Evolutionary conservation across 2,329 filamentous ascomycete genomes (phyloP).

Genomic region (Diplocarpon mali): DNA sequence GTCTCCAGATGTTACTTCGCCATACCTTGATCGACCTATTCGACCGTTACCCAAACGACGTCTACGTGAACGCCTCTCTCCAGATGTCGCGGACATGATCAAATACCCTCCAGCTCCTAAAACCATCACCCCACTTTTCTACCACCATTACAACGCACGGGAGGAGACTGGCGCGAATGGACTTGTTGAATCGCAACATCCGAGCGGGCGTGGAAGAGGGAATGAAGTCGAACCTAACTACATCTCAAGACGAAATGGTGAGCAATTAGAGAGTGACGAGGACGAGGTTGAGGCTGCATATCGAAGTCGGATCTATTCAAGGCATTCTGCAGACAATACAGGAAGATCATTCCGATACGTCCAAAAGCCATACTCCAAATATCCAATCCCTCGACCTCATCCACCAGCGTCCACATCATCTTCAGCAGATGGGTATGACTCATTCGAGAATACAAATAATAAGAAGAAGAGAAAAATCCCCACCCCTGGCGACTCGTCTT

Average conservation of each 20-base stretch:
- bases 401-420: slow-evolving; percentile 58
- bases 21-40: slow-evolving; percentile 84
- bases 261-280: slow-evolving; percentile 50
- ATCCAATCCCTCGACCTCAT: slow-evolving; percentile 33
- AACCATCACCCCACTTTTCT: slow-evolving; percentile 63
- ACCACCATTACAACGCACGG: slow-evolving; percentile 42
- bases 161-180: slow-evolving; percentile 27
- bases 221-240: slow-evolving; percentile 27
- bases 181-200: slow-evolving; percentile 23
- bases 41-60: slow-evolving; percentile 83
- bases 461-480: slow-evolving; percentile 99
- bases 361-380: slow-evolving; percentile 36
- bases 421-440: slow-evolving; percentile 82
- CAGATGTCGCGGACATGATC: slow-evolving; percentile 73
- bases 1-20: slow-evolving; percentile 66
- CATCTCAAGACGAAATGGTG: slow-evolving; percentile 39
- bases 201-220: slow-evolving; percentile 22
- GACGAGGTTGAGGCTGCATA: slow-evolving; percentile 42
- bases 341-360: slow-evolving; percentile 34
- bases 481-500: slow-evolving; percentile 60
- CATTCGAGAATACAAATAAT: slow-evolving; percentile 96
- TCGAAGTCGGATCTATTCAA: slow-evolving; percentile 31
- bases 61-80: slow-evolving; percentile 76
- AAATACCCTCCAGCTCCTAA: slow-evolving; percentile 70
- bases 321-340: slow-evolving; percentile 36